Evolutionary conservation across 2,329 filamentous ascomycete genomes (phyloP).

Genomic region (Phyllosticta paracitricarpa): DNA sequence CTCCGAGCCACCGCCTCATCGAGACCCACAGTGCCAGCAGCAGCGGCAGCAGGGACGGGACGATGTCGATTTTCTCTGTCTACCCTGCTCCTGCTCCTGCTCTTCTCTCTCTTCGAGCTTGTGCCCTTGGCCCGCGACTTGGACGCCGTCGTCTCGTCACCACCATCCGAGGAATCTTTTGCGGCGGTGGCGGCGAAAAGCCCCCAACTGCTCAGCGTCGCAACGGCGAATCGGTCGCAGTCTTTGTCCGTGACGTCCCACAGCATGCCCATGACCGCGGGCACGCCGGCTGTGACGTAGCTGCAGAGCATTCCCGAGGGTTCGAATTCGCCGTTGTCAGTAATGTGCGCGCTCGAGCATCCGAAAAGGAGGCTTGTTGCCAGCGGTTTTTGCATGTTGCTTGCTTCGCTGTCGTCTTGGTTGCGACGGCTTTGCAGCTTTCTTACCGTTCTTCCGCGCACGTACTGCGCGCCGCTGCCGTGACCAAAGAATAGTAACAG

Average conservation of each 20-base stretch:
- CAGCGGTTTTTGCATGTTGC: slow-evolving; percentile 29
- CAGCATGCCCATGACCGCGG: slow-evolving; percentile 80
- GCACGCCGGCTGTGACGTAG: slow-evolving; percentile 73
- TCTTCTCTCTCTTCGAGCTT: slow-evolving; percentile 20
- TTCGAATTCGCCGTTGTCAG: slow-evolving; percentile 78
- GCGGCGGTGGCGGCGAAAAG: slow-evolving; percentile 38
- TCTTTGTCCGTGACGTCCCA: slow-evolving; percentile 99
- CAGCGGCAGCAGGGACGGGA: background rate
- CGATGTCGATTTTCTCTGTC: slow-evolving; percentile 19
- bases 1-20: slow-evolving; percentile 74
- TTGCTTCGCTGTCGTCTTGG: background rate
- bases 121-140: slow-evolving; percentile 20
- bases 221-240: slow-evolving; percentile 82
- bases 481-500: slow-evolving; percentile 92
- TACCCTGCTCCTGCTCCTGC: slow-evolving; percentile 13
- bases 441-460: slow-evolving; percentile 73
- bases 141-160: slow-evolving; percentile 15
- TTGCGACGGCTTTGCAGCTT: slow-evolving; percentile 41
- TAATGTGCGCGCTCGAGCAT: slow-evolving; percentile 75
- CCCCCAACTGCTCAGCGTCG: slow-evolving; percentile 78
- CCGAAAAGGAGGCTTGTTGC: slow-evolving; percentile 86
- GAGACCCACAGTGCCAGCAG: slow-evolving; percentile 34
- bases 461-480: slow-evolving; percentile 89
- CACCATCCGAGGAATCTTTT: slow-evolving; percentile 14
- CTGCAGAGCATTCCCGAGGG: slow-evolving; percentile 83